Base-by-base conservation (phyloP, 1,284 basidiomycete genomes). In the Melampsora larici-populina region DNA sequence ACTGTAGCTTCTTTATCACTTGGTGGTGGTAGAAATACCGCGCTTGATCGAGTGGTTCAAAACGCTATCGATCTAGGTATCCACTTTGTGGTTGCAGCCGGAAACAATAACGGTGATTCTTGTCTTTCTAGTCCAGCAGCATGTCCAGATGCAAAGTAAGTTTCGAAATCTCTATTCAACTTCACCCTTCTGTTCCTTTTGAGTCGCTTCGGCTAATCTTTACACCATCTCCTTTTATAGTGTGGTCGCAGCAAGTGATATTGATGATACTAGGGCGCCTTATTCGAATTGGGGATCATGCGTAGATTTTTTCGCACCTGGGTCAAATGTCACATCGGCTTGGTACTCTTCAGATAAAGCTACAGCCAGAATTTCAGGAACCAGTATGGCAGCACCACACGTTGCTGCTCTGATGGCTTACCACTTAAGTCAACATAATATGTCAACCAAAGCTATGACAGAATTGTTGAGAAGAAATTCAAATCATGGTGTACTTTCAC, bases 381-480 rank as follows among this genome's bases (percentile, higher is more conserved):
- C 84, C 68, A 83, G 82, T 71, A 84, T 84, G 84, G 84, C 84
- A 36, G 80, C 83, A 68, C 84, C 84, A 48, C 83, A 84, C 79
- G 81, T 84, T 76, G 82, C 82, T 62, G 84, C 84, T 73, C 79
- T 84, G 33, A 81, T 84, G 60, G 82, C 84, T 29, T 83, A 83
- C 78, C 70, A 75, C 24, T 65, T 75, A 11, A 75, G 73, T 33
- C 46, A 31, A 31, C 46, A 62, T 24, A 75, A 75, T 49, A 55
- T 67, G 46, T 65, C 73, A 36, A 66, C 73, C 1, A 46, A 51
- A n/a, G 60, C 66, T 21, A 75, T 75, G 73, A 67, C 64, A 21
- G 55, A 75, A 18, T 40, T 58, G 73, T 65, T 75, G 48, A 75
- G 60, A 48, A 49, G 40, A 24, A 63, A 67, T 67, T 64, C 73